A percentile compares a stretch with the other conserved stretches of the same genome.
Evolutionary conservation across 805 yeast genomes (phyloP).

Genomic region (Candida piceae): DNA sequence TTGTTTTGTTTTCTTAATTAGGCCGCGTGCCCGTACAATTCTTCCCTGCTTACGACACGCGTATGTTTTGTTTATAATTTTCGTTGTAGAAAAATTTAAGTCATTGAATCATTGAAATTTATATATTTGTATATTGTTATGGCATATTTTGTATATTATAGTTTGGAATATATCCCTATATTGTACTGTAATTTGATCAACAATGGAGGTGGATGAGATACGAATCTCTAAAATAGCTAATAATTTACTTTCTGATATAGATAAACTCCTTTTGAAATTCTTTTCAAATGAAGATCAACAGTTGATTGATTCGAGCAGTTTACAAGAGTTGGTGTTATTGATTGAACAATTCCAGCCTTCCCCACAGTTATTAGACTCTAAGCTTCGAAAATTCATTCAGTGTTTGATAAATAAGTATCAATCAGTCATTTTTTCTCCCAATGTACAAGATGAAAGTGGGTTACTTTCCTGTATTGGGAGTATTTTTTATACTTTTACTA

Average conservation of each 20-base stretch:
- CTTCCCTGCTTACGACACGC: too few species aligned
- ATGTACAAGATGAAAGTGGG: slow-evolving; percentile 2
- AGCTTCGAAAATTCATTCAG: slow-evolving; percentile 32
- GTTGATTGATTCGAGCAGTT: not conserved
- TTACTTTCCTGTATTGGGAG: slow-evolving; percentile 17
- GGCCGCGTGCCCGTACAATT: too few species aligned
- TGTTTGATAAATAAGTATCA: slow-evolving; percentile 28
- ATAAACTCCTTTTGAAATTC: slow-evolving; percentile 4
- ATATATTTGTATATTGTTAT: too few species aligned
- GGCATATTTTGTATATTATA: too few species aligned
- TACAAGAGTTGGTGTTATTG: slow-evolving; percentile 14
- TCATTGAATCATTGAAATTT: too few species aligned
- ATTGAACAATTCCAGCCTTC: slow-evolving; percentile 49
- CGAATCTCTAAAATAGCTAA: slow-evolving; percentile 26
- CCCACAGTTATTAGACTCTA: slow-evolving; percentile 46
- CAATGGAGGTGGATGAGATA: too few species aligned
- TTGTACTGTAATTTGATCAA: too few species aligned
- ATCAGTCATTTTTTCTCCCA: not conserved
- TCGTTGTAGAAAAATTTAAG: too few species aligned
- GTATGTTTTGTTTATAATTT: too few species aligned
- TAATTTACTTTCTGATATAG: slow-evolving; percentile 15
- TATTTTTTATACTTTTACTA: slow-evolving; percentile 55
- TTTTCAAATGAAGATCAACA: not conserved
- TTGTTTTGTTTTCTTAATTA: too few species aligned
- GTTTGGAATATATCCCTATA: too few species aligned